A percentile compares a stretch with the other conserved stretches of the same genome.
phyloP scores from a whole-genome alignment of 148 eudicot species.

The Pharnaceum exiguum region DNA sequence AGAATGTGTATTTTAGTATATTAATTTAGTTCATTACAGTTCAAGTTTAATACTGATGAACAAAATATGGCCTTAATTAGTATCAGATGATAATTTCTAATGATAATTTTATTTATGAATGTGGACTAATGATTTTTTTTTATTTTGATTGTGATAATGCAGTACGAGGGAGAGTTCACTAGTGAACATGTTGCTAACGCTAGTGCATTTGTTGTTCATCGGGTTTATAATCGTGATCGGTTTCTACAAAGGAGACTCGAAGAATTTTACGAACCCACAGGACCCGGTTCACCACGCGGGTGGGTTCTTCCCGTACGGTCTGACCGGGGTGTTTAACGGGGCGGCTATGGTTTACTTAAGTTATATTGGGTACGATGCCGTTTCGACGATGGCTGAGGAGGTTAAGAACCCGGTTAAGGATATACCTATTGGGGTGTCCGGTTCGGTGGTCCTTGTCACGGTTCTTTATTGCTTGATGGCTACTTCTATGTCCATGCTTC shows the following conservation, averaged over 20 bases:
- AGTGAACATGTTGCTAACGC: slow-evolving; percentile 65
- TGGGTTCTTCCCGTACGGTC: slow-evolving; percentile 79
- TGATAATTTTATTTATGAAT: too few species aligned
- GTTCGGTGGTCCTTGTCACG: slow-evolving; percentile 79
- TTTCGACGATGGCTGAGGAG: slow-evolving; percentile 94
- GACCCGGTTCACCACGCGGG: slow-evolving; percentile 43
- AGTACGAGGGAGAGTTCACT: slow-evolving; percentile 88
- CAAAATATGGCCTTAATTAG: too few species aligned
- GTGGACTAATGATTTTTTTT: neutral
- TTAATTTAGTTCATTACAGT: too few species aligned
- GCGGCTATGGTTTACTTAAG: slow-evolving; percentile 89
- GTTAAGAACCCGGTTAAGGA: slow-evolving; percentile 70
- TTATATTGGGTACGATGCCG: slow-evolving; percentile 91
- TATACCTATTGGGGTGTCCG: slow-evolving; percentile 84
- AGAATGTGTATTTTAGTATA: too few species aligned
- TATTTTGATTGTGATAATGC: neutral
- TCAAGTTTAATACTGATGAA: too few species aligned
- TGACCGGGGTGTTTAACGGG: slow-evolving; percentile 71
- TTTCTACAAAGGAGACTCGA: slow-evolving; percentile 59
- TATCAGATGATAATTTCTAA: too few species aligned
- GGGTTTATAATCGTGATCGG: slow-evolving; percentile 68
- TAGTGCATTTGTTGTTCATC: slow-evolving; percentile 63
- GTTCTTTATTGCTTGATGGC: slow-evolving; percentile 86
- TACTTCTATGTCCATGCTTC: slow-evolving; percentile 82
- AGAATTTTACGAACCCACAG: slow-evolving; percentile 50